phyloP scores from a whole-genome alignment of 164 flowering plant genomes.

The Liquidambar formosana region DNA sequence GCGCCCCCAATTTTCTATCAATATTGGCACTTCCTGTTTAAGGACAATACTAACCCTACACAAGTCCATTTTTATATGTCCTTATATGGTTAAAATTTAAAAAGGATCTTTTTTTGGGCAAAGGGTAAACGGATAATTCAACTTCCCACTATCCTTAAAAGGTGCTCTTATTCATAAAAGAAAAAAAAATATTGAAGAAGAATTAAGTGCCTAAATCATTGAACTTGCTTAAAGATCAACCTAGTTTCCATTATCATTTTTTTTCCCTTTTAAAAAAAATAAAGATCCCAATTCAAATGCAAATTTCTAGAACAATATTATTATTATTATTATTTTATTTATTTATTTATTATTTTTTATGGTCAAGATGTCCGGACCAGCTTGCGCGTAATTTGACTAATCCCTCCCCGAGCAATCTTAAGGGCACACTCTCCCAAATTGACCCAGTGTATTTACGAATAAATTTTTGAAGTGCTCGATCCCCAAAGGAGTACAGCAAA shows the following conservation, averaged over 20 bases:
- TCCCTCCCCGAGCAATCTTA: no score
- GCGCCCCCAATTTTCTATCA: not conserved
- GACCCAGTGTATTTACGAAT: no score
- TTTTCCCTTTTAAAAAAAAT: not conserved
- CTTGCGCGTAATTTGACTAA: no score
- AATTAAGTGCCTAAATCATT: no score
- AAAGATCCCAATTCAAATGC: slow-evolving; percentile 5
- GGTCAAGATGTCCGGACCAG: no score
- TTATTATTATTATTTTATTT: not conserved
- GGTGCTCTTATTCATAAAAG: no score
- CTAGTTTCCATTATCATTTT: not conserved
- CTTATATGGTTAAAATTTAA: no score
- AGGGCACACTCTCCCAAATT: no score
- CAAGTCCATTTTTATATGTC: not conserved
- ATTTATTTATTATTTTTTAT: no score
- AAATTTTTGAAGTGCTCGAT: no score
- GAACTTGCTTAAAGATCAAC: no score
- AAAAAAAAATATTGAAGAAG: not conserved
- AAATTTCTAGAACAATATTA: not conserved
- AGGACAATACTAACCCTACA: not conserved
- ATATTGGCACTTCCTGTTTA: not conserved
- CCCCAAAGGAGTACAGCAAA: no score
- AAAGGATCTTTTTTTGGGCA: not conserved
- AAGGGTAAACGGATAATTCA: not conserved
- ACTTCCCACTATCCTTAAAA: not conserved